Conservation (phyloP, 1,139 yeast species). For the Blastobotrys capitulatus region DNA sequence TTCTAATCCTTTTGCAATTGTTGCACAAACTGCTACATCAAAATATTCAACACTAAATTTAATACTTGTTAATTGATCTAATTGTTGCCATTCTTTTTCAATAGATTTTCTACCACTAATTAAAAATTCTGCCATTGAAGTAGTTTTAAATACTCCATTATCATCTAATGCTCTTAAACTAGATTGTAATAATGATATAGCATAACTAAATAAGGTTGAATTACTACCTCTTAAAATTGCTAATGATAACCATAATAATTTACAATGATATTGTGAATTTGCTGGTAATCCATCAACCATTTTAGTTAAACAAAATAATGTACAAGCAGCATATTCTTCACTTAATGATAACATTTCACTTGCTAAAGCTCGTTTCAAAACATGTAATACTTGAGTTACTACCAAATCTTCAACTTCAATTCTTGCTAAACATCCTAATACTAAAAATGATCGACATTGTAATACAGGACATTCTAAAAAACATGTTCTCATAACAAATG, state of each 20-base stretch:
- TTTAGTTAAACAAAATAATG: conserved; percentile 44
- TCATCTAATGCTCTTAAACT: conserved; percentile 27
- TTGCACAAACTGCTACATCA: conserved; percentile 49
- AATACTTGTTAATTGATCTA: conserved; percentile 45
- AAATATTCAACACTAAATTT: conserved; percentile 42
- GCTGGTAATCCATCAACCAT: conserved; percentile 58
- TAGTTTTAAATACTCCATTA: conserved; percentile 25
- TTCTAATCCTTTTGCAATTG: conserved; percentile 58
- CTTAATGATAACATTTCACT: conserved; percentile 33
- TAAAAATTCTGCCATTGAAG: conserved; percentile 27
- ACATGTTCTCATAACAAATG: conserved; percentile 61
- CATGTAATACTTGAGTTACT: conserved; percentile 43
- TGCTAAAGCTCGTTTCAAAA: conserved; percentile 27
- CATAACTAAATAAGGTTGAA: conserved; percentile 23
- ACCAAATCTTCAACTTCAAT: conserved; percentile 58
- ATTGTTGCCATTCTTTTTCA: conserved; percentile 40
- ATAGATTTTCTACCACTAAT: conserved; percentile 40
- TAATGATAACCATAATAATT: conserved; percentile 63
- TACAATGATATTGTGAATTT: conserved; percentile 49
- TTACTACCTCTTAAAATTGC: conserved; percentile 33
- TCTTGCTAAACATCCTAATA: conserved; percentile 65
- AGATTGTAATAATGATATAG: conserved; percentile 25
- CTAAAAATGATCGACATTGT: conserved; percentile 66
- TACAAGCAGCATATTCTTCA: conserved; percentile 33
- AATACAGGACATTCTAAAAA: conserved; percentile 52